Conservation (phyloP, 352 stramenopile genomes). For the Phytophthora fragariae region DNA sequence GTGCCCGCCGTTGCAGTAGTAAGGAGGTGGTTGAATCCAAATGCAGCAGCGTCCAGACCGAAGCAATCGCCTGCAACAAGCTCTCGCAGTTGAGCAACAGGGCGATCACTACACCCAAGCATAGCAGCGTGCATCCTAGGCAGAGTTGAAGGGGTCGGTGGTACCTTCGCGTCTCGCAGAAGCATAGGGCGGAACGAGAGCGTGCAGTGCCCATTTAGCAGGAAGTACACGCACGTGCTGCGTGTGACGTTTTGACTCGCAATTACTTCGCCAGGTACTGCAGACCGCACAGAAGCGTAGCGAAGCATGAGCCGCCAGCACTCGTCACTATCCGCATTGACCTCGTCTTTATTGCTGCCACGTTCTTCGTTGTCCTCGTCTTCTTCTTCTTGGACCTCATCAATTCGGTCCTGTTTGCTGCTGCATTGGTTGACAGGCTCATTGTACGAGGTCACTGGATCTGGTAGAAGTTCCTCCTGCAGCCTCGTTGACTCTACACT, state of each 20-base stretch:
- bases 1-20: conserved; percentile 45
- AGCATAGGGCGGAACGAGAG: conserved; percentile 33
- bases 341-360: conserved; percentile 2
- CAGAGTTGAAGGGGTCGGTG: conserved; percentile 8
- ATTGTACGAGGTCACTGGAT: not conserved
- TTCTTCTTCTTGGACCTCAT: conserved; percentile 2
- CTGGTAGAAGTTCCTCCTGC: not conserved
- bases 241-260: conserved; percentile 12
- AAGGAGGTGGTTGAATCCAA: conserved; percentile 46
- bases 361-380: not conserved
- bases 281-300: conserved; percentile 26
- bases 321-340: conserved; percentile 10
- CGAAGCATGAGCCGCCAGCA: conserved; percentile 26
- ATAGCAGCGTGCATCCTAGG: conserved; percentile 7
- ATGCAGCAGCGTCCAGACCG: conserved; percentile 55
- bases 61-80: conserved; percentile 53
- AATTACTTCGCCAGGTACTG: conserved; percentile 22
- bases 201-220: conserved; percentile 34
- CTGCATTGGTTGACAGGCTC: conserved; percentile 9
- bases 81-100: conserved; percentile 35
- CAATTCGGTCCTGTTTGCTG: not conserved
- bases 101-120: not conserved
- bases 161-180: conserved; percentile 6
- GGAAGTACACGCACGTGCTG: conserved; percentile 27
- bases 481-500: not conserved